Base-by-base conservation (phyloP, 2,329 filamentous ascomycete species). In the Colletotrichum plurivorum region DNA sequence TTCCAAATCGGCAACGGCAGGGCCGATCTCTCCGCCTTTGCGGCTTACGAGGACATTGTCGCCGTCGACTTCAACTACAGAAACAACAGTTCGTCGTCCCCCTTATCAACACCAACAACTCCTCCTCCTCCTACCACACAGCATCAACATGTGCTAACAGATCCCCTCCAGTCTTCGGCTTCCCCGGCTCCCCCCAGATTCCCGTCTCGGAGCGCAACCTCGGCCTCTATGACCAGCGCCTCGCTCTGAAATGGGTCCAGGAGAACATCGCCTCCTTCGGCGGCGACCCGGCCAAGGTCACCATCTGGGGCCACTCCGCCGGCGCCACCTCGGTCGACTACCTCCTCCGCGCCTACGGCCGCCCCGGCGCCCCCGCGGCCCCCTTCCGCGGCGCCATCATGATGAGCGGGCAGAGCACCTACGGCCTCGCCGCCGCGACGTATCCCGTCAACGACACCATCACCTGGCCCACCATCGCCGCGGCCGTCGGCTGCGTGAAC, bases 271-370 rank as follows among this genome's bases (percentile, higher is more conserved):
- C 22, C 7, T 74, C 72, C 8, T 78, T 79, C 16, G 78, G 78
- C 2, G 76, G 77, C 9, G 71, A 77, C n/a, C 71, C 76, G 1
- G 43, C 53, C 2, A 75, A 76, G 25, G 70, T 80, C 16, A 80
- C 78, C 22, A 75, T 79, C 20, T 71, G 73, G 5, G 78, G 78
- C 2, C 74, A 80, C 66, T 79, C 78, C 2, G 78, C 78, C 0
- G 78, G 78, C 0, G 75, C 76, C 36, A 56, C 9, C 68, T 64
- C 69, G 4, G 51, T 76, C 8, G 76, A 78, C 41, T 43, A 73
- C 0, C 74, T 76, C 25, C 52, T 76, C 48, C 74, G 74, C 58
- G 63, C 67, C 41, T 75, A 74, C 57, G 72, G 68, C 41, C 56
- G 0, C 25, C 25, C 6, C 45, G 9, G 51, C 43, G 9, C 10